Base-by-base conservation (phyloP, 2,329 filamentous ascomycete genomes). In the Calonectria montana region DNA sequence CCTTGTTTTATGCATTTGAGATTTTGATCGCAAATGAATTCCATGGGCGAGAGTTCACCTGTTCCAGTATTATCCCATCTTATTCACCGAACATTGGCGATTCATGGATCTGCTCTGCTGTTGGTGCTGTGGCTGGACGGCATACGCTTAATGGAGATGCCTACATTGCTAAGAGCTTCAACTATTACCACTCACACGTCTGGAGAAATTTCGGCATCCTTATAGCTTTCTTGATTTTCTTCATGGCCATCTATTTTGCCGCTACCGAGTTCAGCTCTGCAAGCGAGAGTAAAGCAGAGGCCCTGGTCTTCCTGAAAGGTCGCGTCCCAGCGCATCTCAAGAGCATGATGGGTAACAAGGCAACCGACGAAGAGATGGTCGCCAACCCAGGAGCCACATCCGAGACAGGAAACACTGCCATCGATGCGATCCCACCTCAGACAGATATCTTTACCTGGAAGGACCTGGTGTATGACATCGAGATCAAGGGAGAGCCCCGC, bases 1-100 rank as follows among this genome's bases (percentile, higher is more conserved):
- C 92, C 3, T 87, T 94, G 53, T 89, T 87, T 29, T 94, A 94
- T 77, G 91, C 87, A 1, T 94, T 94, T 77, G 92, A 94, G 79
- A 87, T 88, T 3, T 83, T 94, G 39, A 89, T 93, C 85, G 85
- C 90, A 70, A 94, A 94, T 81, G 93, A 95, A 80, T 91, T 92
- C 75, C 86, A 88, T 70, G 85, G 87, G 7, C 86, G 84, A 5
- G 77, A 84, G 2, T 91, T 90, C 63, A 79, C 82, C 6, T 94
- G 92, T 75, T 85, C 87, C 2, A 75, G 59, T 16, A 82, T 86
- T 63, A 79, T 87, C 7, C 86, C 86, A 3, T 77, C 80, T 0
- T 88, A 87, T 76, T 81, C 84, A 0, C 82, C 79, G 1, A 76
- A 82, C 2, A 72, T 80, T 2, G 84, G 84, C 0, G 81, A 84